Conservation (phyloP, 495 filamentous ascomycete genomes). For the Xylaria grammica region DNA sequence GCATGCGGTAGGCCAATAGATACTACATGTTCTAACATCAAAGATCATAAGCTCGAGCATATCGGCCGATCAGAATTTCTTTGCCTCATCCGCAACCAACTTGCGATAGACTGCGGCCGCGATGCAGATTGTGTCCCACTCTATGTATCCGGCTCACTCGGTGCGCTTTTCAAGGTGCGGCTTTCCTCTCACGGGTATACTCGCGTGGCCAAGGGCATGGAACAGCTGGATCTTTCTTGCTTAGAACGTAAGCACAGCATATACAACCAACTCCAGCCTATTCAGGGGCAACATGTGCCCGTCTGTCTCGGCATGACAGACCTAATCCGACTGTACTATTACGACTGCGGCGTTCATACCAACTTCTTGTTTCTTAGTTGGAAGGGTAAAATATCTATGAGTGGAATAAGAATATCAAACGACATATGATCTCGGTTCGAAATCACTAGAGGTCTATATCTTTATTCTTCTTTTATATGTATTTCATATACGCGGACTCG, state of each 20-base stretch:
- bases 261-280: slow-evolving; percentile 36
- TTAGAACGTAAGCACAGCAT: slow-evolving; percentile 40
- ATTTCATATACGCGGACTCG: no score
- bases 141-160: slow-evolving; percentile 41
- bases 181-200: slow-evolving; percentile 54
- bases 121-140: slow-evolving; percentile 46
- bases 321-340: slow-evolving; percentile 35
- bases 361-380: slow-evolving; percentile 44
- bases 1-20: no score
- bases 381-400: no score
- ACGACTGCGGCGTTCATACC: slow-evolving; percentile 30
- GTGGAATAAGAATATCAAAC: no score
- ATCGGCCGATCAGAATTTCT: slow-evolving; percentile 33
- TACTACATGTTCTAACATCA: no score
- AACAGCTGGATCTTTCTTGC: slow-evolving; percentile 13
- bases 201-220: slow-evolving; percentile 51
- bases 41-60: slow-evolving; percentile 37
- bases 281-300: slow-evolving; percentile 45
- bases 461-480: no score
- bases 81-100: slow-evolving; percentile 34
- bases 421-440: no score
- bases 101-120: slow-evolving; percentile 34
- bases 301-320: slow-evolving; percentile 45
- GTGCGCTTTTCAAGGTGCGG: slow-evolving; percentile 50
- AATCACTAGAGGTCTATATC: no score